These are phyloP conservation scores for Metschnikowia dekortorum DNA, from an alignment of 805 yeast species.

Conservation along the genomic window DNA sequence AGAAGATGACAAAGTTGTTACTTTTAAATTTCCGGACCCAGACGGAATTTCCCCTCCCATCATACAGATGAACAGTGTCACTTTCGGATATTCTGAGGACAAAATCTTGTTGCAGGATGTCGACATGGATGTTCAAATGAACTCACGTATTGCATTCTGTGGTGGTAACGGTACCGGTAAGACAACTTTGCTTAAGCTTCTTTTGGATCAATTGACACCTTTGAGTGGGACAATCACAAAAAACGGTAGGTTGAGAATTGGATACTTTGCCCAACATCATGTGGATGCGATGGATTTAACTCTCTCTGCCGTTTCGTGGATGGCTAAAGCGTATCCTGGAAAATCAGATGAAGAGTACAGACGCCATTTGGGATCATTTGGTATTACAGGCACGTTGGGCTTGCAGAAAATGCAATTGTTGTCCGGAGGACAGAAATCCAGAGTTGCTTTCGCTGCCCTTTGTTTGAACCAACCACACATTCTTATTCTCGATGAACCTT, in stretches of 20 bases:
- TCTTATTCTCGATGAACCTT: constrained; percentile 92
- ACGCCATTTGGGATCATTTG: constrained; percentile 94
- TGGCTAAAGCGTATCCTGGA: constrained; percentile 86
- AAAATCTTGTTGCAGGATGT: constrained; percentile 68
- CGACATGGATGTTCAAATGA: constrained; percentile 86
- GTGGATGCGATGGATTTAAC: constrained; percentile 94
- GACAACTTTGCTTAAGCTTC: constrained; percentile 83
- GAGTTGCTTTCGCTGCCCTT: constrained; percentile 96
- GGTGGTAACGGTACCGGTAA: constrained; percentile 99
- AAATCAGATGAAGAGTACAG: constrained; percentile 95
- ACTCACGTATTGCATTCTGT: constrained; percentile 91
- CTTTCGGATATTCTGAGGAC: constrained; percentile 74
- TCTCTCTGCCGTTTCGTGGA: constrained; percentile 88
- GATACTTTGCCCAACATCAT: constrained; percentile 97
- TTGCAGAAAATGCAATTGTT: constrained; percentile 82
- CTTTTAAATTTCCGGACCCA: constrained; percentile 93
- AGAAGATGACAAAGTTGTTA: constrained; percentile 79
- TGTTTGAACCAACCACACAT: constrained; percentile 89
- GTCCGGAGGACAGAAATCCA: constrained; percentile 97
- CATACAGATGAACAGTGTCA: constrained; percentile 77
- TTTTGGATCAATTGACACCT: constrained; percentile 76
- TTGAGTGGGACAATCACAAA: constrained; percentile 71
- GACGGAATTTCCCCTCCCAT: constrained; percentile 92
- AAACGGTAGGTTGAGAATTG: constrained; percentile 85
- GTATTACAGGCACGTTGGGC: constrained; percentile 92